Conservation (phyloP, 768 basidiomycete genomes). For the Pleurotus djamor region DNA sequence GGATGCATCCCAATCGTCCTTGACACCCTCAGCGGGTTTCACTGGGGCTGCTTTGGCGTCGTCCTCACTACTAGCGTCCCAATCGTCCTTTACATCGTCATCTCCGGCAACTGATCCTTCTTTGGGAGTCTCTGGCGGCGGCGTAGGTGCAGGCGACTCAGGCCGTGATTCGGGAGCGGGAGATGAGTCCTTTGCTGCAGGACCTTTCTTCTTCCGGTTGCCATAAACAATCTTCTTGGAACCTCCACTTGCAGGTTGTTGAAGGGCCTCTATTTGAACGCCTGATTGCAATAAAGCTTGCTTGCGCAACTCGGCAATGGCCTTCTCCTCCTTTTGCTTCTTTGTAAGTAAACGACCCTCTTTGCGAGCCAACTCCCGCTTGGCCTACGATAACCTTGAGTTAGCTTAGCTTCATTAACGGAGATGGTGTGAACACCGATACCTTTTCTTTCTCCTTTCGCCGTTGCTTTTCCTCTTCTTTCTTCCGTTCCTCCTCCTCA, state of each 20-base stretch:
- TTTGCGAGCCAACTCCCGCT: slow-evolving; percentile 87
- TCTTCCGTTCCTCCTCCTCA: slow-evolving; percentile 74
- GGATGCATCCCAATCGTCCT: slow-evolving; percentile 50
- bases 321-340: slow-evolving; percentile 93
- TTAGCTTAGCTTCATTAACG: slow-evolving; percentile 2
- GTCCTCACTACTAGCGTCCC: slow-evolving; percentile 72
- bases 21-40: slow-evolving; percentile 24
- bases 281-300: slow-evolving; percentile 90
- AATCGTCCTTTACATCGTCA: slow-evolving; percentile 39
- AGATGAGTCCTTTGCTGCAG: slow-evolving; percentile 47
- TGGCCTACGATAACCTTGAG: slow-evolving; percentile 49
- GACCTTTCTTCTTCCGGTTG: slow-evolving; percentile 77
- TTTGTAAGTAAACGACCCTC: slow-evolving; percentile 95
- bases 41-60: slow-evolving; percentile 29
- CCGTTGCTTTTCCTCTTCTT: slow-evolving; percentile 81
- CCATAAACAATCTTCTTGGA: slow-evolving; percentile 80
- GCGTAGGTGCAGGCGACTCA: slow-evolving; percentile 36
- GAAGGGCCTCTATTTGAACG: slow-evolving; percentile 87
- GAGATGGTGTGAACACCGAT: slow-evolving; percentile 5
- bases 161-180: slow-evolving; percentile 55
- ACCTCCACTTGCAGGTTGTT: slow-evolving; percentile 46
- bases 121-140: slow-evolving; percentile 20
- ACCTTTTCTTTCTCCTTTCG: slow-evolving; percentile 91
- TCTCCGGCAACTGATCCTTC: slow-evolving; percentile 29
- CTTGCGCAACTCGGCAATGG: slow-evolving; percentile 86